Base-by-base conservation (phyloP, 2,329 filamentous ascomycete species). In the Fusarium pininemorale region DNA sequence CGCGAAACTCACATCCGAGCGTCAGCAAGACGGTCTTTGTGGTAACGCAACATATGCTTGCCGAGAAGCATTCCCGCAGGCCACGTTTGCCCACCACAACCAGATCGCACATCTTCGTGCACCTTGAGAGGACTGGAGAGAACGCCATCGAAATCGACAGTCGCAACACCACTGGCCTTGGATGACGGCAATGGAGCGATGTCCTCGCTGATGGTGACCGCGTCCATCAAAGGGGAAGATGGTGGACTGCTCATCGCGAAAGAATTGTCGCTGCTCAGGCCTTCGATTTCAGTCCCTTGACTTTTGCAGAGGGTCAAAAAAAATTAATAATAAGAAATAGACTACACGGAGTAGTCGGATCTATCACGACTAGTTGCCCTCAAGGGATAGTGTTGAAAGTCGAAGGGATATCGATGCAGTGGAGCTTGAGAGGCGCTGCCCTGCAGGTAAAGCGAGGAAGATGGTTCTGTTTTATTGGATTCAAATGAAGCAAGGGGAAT, bases 81-180 rank as follows among this genome's bases (percentile, higher is more conserved):
- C 96, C 96, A 98, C 16, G 97, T 88, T 83, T 97, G 94, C 6
- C 96, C 96, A 55, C 96, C 96, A 82, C 96, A 98, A 69, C 96
- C 96, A 72, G 93, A 90, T 65, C 90, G 90, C 54, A 98, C 88
- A 82, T 98, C 95, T 82, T 98, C 95, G 78, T 94, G 93, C 22
- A 98, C 89, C 69, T 89, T 87, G 70, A 98, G 87, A 16, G 93
- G 91, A 54, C 88, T 85, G 26, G 86, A 83, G 39, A 98, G 87
- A 59, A 96, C 88, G 44, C 93, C 92, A 72, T 93, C 92, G 79
- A 98, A 96, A 77, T 89, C 85, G 59, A 90, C 82, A 32, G 82
- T 82, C 22, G 84, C 86, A 55, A 86, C 87, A 54, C 85, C 86
- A 24, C 89, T 87, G 3, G 83, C 78, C 81, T 90, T 91, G 83